These are phyloP conservation scores for Hygrophila difformis DNA, from an alignment of 257 asterid species.

Conservation along the genomic window DNA sequence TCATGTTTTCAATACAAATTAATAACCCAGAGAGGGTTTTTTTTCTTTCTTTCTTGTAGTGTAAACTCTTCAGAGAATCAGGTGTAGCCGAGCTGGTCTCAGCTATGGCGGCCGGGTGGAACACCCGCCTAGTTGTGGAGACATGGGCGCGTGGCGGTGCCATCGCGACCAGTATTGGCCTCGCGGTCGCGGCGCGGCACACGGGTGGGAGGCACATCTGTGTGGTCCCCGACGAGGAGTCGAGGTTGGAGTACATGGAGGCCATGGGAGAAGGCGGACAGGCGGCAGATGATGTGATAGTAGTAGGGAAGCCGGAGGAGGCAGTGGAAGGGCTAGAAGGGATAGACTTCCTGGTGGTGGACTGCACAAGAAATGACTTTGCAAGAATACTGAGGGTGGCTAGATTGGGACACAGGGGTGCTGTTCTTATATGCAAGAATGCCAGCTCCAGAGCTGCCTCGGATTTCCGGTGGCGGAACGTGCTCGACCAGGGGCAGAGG, in stretches of 20 bases:
- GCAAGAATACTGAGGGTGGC: conserved; percentile 44
- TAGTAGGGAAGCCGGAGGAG: conserved; percentile 41
- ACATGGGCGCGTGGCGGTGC: conserved; percentile 75
- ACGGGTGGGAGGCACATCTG: conserved; percentile 69
- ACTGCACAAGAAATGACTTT: conserved; percentile 35
- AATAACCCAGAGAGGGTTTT: too few relatives aligned
- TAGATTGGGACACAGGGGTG: conserved; percentile 61
- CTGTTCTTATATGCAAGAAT: conserved; percentile 74
- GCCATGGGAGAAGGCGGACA: conserved; percentile 40
- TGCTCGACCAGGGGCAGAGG: conserved; percentile 38
- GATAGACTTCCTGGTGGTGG: conserved; percentile 69
- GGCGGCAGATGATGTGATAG: conserved; percentile 15
- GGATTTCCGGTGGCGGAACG: conserved; percentile 57
- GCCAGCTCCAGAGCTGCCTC: conserved; percentile 39
- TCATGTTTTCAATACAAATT: too few relatives aligned
- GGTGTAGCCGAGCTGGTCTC: conserved; percentile 68
- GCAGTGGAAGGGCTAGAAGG: conserved; percentile 35
- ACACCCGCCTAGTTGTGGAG: conserved; percentile 64
- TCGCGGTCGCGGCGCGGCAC: conserved; percentile 55
- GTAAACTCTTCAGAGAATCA: conserved; percentile 35
- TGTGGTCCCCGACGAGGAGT: conserved; percentile 49
- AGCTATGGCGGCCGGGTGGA: conserved; percentile 94
- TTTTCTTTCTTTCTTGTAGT: conserved; percentile 24
- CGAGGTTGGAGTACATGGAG: conserved; percentile 31
- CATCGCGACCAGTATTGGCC: conserved; percentile 60